Evolutionary conservation across 2,329 filamentous ascomycete species (phyloP), one percentile per base, ranked within the genome.

Genomic region (Neurospora sp.): DNA sequence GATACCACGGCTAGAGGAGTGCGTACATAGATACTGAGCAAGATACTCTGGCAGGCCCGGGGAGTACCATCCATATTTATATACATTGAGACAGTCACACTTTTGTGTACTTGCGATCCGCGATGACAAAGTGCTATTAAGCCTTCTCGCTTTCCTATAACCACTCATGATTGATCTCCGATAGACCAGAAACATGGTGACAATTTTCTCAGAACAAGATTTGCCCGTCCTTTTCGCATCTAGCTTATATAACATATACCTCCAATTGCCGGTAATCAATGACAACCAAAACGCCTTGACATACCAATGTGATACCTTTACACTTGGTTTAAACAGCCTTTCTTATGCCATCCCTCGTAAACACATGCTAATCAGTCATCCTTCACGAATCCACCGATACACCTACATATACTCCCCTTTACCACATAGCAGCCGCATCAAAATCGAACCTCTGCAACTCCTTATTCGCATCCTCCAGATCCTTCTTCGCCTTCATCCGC

Each of bases 401-500:
- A 13, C 28, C 33, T 17, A 33, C 23, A 9, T 5, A 23, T 66
- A 9, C 9, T 38, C 15, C 68, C 11, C 38, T n/a, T 58, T 58
- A 76, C 75, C 75, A 77, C 38, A 76, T 72, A 13, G 76, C 76
- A 38, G 76, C 76, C 70, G 73, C 72, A 43, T 75, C 73, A 70
- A 71, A 73, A 72, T 99, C 96, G 81, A 99, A 99, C 76, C 96
- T 85, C 75, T 87, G 87, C 76, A 99, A 81, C 80, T 99, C 96
- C 82, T 93, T 96, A 70, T 94, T 93, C 1, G 90, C 91, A 82
- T 99, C 96, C 80, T 98, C 95, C 46, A 98, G 90, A 79, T 99
- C 96, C 84, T 99, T 99, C 87, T 97, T 97, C 39, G 95, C 95
- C 86, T 99, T 99, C 96, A 99, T 99, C 4, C 96, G 90, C 96